These are phyloP conservation scores for Saitozyma sp. DNA, from an alignment of 768 basidiomycete species.

Conservation along the genomic window DNA sequence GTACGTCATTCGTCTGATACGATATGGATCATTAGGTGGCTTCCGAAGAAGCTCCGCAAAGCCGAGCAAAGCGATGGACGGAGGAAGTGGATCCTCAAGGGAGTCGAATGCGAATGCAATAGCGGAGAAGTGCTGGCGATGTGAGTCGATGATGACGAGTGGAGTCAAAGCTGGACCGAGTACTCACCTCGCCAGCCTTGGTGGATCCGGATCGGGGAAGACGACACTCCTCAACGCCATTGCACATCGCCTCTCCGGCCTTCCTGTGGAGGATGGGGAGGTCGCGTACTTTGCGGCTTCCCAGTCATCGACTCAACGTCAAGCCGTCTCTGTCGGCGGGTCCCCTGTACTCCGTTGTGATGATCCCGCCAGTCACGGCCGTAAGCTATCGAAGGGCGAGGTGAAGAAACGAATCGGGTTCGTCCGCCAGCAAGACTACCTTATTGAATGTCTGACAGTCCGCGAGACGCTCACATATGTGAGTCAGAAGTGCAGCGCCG, in stretches of 20 bases:
- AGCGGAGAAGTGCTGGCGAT: constrained; percentile 55
- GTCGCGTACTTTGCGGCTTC: constrained; percentile 27
- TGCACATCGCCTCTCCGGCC: constrained; percentile 43
- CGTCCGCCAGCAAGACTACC: constrained; percentile 55
- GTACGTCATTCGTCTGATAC: constrained; percentile 2
- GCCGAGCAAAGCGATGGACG: constrained; percentile 15
- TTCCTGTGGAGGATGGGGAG: constrained; percentile 48
- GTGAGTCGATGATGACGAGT: constrained; percentile 28
- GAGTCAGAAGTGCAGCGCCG: background rate
- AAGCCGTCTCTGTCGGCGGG: background rate
- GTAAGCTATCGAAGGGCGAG: constrained; percentile 27
- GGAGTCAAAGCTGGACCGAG: too few relatives aligned
- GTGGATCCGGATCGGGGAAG: constrained; percentile 51
- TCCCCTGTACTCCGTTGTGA: background rate
- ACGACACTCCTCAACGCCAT: constrained; percentile 53
- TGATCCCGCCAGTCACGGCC: background rate
- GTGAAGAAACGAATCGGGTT: constrained; percentile 53
- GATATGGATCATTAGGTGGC: constrained; percentile 9
- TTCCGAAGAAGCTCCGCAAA: constrained; percentile 10
- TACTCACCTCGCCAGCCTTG: constrained; percentile 30
- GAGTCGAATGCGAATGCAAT: constrained; percentile 45
- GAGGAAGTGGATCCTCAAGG: constrained; percentile 47
- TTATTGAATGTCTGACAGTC: constrained; percentile 56
- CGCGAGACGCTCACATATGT: constrained; percentile 55
- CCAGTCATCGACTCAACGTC: constrained; percentile 18